Evolutionary conservation across 169 alveolate species (phyloP), one percentile per base, ranked within the genome.

Genomic region (Theileria equi): DNA sequence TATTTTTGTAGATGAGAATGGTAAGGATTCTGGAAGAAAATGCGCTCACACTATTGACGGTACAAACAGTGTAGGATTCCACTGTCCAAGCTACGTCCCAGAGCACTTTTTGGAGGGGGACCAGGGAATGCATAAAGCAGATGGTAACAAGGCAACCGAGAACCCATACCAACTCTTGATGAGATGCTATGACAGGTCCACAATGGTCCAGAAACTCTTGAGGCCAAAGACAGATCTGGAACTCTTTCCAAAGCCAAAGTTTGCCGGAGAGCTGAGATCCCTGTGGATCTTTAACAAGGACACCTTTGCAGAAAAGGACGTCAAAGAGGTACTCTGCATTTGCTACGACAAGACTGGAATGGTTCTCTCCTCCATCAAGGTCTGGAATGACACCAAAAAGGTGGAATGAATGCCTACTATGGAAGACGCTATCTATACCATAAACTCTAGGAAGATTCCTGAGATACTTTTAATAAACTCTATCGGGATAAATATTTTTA

Each of bases 21-120:
- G 50, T 17, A 34, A 23, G 19, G 40, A 47, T 23, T n/a, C n/a
- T n/a, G 63, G 38, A 3, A 44, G 5, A 0, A 6, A 10, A 6
- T 59, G 74, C n/a, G 47, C 17, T 10, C 63, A 62, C 16, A 61
- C 48, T 2, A 35, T 72, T 11, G 63, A 43, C n/a, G 44, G 26
- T 11, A 16, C 32, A 2, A 3, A 25, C 36, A 48, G 44, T 6
- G 32, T 62, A 1, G 66, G 78, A 6, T 72, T 72, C 61, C 50
- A 17, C 35, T 72, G 83, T 32, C 83, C 83, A 3, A 45, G 29
- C 26, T 59, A 55, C 10, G 36, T 62, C 7, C 83, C 83, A 17
- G 43, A 63, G 3, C 83, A 72, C 48, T 72, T 72, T 43, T 44
- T 72, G 2, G 29, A 34, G 13, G 78, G 48, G n/a, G 69, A 72